phyloP scores from a whole-genome alignment of 2,329 filamentous ascomycete genomes.

The Periconia sp. region DNA sequence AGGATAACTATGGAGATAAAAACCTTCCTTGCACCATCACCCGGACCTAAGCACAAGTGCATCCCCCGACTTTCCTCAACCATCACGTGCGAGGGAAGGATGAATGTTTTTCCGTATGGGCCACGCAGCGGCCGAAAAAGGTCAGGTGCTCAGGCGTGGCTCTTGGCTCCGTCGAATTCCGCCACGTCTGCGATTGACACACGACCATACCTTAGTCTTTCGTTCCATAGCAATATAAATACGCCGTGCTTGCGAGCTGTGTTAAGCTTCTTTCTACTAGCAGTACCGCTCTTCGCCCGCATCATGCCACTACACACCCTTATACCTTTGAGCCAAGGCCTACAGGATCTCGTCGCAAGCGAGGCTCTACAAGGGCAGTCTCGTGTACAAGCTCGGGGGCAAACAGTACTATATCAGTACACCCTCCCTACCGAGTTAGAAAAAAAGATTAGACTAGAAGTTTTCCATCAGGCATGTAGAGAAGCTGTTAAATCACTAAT shows the following conservation, averaged over 20 bases:
- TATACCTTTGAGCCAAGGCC: conserved; percentile 3
- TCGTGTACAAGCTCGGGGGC: background rate
- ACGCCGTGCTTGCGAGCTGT: conserved; percentile 1
- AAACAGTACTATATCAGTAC: conserved; percentile 4
- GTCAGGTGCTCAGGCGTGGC: background rate
- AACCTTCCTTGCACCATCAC: conserved; percentile 1
- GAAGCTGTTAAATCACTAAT: conserved; percentile 3
- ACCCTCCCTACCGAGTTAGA: conserved; percentile 1
- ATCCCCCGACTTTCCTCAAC: conserved; percentile 1
- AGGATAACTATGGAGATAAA: conserved; percentile 1
- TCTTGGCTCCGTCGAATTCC: background rate
- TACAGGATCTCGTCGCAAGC: background rate
- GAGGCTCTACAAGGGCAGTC: background rate
- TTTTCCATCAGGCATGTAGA: background rate
- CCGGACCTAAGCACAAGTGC: background rate
- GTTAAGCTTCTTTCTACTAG: conserved; percentile 2
- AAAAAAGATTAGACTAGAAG: conserved; percentile 2
- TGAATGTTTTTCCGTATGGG: conserved; percentile 1
- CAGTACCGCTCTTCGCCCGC: conserved; percentile 1
- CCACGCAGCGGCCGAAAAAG: conserved; percentile 2
- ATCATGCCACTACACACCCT: conserved; percentile 2
- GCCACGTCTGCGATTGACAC: conserved; percentile 1
- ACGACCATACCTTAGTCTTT: background rate
- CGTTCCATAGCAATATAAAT: conserved; percentile 2
- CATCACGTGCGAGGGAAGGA: conserved; percentile 1